phyloP scores from a whole-genome alignment of 2,329 filamentous ascomycete genomes.

The Aurifilum marmelostoma region DNA sequence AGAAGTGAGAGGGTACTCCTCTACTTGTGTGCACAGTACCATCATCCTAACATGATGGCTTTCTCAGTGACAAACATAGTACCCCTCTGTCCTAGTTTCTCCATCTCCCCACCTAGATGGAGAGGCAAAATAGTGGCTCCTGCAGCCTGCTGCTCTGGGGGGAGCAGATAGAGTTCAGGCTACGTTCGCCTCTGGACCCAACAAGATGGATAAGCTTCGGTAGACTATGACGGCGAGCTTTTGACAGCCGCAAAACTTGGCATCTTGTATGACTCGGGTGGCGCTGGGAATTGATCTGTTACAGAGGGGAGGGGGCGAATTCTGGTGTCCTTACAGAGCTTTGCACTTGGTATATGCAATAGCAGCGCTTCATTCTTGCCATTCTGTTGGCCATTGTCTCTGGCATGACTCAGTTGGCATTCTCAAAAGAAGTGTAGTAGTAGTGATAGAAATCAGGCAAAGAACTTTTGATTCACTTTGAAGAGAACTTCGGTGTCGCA shows the following conservation, averaged over 20 bases:
- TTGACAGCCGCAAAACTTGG: conserved; percentile 5
- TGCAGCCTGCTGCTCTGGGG: not conserved
- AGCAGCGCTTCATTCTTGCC: not conserved
- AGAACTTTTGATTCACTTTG: conserved; percentile 10
- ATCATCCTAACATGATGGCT: not conserved
- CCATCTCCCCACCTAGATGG: not conserved
- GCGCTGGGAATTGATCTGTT: not conserved
- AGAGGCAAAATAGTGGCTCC: not conserved
- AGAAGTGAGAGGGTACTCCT: not conserved
- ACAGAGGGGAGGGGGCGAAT: not conserved
- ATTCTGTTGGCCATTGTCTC: not conserved
- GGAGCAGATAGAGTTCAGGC: not conserved
- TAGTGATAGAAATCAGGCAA: not conserved
- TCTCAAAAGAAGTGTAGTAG: not conserved
- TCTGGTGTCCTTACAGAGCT: not conserved
- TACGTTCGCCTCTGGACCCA: not conserved
- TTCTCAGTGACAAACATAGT: not conserved
- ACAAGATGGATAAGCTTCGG: not conserved
- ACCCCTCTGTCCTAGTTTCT: not conserved
- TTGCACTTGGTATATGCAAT: not conserved
- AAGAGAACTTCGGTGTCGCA: conserved; percentile 1
- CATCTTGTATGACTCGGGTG: not conserved
- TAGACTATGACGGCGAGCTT: not conserved
- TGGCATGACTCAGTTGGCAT: not conserved
- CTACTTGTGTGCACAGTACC: not conserved